phyloP scores from a whole-genome alignment of 116 monocot species.

The Thalassia testudinum region DNA sequence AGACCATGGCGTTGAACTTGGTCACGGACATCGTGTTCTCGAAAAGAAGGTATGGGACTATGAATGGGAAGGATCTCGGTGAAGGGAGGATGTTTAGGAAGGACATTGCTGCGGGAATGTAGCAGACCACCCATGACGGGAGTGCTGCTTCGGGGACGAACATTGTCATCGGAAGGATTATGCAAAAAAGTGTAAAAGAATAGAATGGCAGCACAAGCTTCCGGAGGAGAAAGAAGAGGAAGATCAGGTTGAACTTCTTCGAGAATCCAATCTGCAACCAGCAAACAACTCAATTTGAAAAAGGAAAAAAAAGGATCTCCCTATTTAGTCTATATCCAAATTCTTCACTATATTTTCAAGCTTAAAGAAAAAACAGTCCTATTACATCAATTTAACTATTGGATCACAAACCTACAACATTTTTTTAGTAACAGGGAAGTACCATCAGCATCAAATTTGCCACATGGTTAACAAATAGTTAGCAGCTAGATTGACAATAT shows the following conservation, averaged over 20 bases:
- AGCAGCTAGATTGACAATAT: no score
- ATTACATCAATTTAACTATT: no score
- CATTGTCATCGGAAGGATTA: conserved; percentile 95
- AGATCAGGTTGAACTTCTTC: conserved; percentile 82
- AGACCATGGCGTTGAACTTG: conserved; percentile 96
- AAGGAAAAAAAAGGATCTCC: no score
- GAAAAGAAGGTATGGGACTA: conserved; percentile 87
- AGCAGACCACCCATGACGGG: conserved; percentile 93
- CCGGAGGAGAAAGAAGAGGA: conserved; percentile 86
- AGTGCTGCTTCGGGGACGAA: conserved; percentile 89
- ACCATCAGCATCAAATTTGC: no score
- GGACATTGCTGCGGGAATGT: conserved; percentile 84
- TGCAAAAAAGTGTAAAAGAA: conserved; percentile 90
- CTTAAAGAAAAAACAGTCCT: no score
- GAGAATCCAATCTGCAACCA: conserved; percentile 70
- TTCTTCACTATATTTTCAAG: no score
- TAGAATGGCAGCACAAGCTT: conserved; percentile 90
- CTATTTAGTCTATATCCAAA: no score
- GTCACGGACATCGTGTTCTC: conserved; percentile 99
- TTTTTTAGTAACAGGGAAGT: no score
- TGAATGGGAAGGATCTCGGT: conserved; percentile 78
- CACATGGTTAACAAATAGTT: no score
- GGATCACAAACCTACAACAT: no score
- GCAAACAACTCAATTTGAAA: no score
- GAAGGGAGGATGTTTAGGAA: conserved; percentile 88